Percentiles rank a stretch among this genome's conserved stretches.
phyloP scores from a whole-genome alignment of 2,329 filamentous ascomycete genomes.

The Graphiopsis chlorocephala region DNA sequence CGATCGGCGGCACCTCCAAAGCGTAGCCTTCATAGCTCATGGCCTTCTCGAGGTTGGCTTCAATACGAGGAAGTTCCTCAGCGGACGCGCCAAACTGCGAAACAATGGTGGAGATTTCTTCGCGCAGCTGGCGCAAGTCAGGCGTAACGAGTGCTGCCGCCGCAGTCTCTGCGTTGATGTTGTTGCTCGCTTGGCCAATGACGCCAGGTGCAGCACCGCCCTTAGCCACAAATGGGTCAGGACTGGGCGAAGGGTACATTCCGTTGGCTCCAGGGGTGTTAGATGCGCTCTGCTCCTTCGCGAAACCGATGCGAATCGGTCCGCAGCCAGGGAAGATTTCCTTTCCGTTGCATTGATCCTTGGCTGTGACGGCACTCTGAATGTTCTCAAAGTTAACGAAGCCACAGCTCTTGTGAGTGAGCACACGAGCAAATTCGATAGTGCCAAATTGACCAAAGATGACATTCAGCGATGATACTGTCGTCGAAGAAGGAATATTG shows the following conservation, averaged over 20 bases:
- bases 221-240: constrained; percentile 66
- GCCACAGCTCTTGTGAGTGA: constrained; percentile 98
- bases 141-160: constrained; percentile 64
- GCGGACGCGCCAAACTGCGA: constrained; percentile 81
- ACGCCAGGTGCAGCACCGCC: constrained; percentile 38
- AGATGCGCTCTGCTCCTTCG: constrained; percentile 87
- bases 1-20: constrained; percentile 83
- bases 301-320: constrained; percentile 92
- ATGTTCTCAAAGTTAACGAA: constrained; percentile 96
- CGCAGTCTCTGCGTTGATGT: constrained; percentile 45
- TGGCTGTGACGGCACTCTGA: constrained; percentile 87
- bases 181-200: constrained; percentile 27
- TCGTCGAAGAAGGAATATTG: constrained; percentile 95
- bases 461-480: constrained; percentile 87
- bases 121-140: constrained; percentile 71
- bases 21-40: constrained; percentile 70
- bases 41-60: constrained; percentile 69
- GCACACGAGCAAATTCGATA: constrained; percentile 85
- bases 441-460: constrained; percentile 93
- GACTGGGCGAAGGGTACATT: constrained; percentile 84
- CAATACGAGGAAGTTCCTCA: constrained; percentile 72
- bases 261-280: constrained; percentile 86
- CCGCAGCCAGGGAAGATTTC: constrained; percentile 98
- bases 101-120: constrained; percentile 81
- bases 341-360: constrained; percentile 85